Evolutionary conservation across 768 basidiomycete species (phyloP), one percentile per base, ranked within the genome.

Genomic region (Roridomyces roridus): DNA sequence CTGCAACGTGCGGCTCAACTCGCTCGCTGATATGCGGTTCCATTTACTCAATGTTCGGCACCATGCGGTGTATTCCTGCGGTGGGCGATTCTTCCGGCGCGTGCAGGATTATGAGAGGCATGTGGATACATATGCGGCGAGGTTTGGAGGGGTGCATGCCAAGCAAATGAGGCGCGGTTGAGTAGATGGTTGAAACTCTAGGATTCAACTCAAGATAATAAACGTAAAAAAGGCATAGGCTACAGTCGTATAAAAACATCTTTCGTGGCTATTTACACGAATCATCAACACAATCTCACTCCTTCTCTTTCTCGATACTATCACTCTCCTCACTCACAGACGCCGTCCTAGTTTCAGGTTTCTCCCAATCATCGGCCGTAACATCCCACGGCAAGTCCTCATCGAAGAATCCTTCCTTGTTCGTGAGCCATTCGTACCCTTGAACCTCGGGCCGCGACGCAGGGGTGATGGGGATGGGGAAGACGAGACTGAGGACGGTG

Each of bases 41-140:
- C 69, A 67, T 55, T 54, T 69, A 24, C 37, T 46, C 34, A 64
- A 60, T 49, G 65, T 67, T 10, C 57, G 57, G 31, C 58, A 51
- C 31, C 70, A 71, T 59, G 46, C 62, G 5, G 67, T 68, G 17
- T 68, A 62, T 36, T 59, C 67, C 4, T 70, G 69, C 37, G 68
- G 67, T 45, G 69, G 69, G 18, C 46, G 64, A 40, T 68, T 70
- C 46, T 68, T 70, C 59, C 52, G 49, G n/a, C 62, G 59, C 10
- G 47, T 42, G 20, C 26, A 55, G 17, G 65, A 68, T 53, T 67
- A 59, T 40, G 60, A 68, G n/a, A 51, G 64, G 34, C 67, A 70
- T 65, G 45, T 40, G 11, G 21, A 53, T n/a, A 47, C 60, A 25
- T 64, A 44, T 39, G 59, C 55, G 15, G 44, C 60, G 40, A 51